A percentile compares a stretch with the other conserved stretches of the same genome.
phyloP scores from a whole-genome alignment of 441 rosid species.

The Metrosideros polymorpha region DNA sequence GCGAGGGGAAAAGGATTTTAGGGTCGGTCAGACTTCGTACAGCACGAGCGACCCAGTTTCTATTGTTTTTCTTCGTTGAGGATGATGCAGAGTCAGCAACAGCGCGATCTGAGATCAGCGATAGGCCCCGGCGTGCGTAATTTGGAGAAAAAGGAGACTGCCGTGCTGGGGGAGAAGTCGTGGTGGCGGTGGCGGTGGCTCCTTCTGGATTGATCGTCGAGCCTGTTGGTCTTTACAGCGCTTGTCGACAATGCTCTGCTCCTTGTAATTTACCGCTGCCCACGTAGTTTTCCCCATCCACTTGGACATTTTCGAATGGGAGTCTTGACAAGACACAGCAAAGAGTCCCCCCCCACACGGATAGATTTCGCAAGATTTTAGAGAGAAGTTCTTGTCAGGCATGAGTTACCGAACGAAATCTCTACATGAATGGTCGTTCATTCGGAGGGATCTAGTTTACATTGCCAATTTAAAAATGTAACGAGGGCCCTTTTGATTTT shows the following conservation, averaged over 20 bases:
- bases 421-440: background rate
- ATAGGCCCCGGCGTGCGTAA: background rate
- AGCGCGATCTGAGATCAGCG: background rate
- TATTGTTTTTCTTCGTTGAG: no score
- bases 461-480: background rate
- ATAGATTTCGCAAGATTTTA: background rate
- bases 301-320: background rate
- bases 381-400: background rate
- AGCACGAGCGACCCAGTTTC: background rate
- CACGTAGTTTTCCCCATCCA: background rate
- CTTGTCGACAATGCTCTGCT: background rate
- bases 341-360: background rate
- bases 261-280: background rate
- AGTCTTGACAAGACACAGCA: background rate
- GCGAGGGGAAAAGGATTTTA: background rate
- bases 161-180: background rate
- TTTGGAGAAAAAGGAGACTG: background rate
- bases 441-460: background rate
- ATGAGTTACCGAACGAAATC: background rate
- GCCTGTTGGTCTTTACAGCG: background rate
- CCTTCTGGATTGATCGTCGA: background rate
- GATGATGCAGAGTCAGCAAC: background rate
- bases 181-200: background rate
- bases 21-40: background rate
- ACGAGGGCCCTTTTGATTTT: background rate